Evolutionary conservation across 73 alveolate species (phyloP), one percentile per base, ranked within the genome.

Genomic region (Paramecium biaurelia): DNA sequence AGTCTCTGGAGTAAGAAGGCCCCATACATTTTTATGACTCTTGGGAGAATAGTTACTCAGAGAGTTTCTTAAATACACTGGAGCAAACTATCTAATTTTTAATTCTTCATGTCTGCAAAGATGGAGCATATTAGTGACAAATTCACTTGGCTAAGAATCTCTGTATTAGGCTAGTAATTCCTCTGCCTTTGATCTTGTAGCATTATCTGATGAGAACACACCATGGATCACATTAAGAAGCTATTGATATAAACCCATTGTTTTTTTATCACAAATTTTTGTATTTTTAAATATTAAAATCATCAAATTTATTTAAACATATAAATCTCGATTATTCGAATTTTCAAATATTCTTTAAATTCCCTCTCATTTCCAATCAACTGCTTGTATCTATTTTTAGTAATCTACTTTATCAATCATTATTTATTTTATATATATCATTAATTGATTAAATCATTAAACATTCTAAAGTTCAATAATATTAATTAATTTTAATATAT

Each of bases 21-120:
- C 28, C 98, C 98, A 96, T 24, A 93, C 47, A 85, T 93, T 93
- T 23, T 92, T 93, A 70, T 93, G 86, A 92, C 88, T 85, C 43
- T 86, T 92, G 38, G 92, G 85, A 28, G 94, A 90, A 56, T 87
- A 76, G 9, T 59, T 56, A 28, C 93, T 85, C 23, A 95, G 45
- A 70, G 92, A 90, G 59, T 95, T 95, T 85, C 97, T 90, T 63
- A 95, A 85, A 84, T 92, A 49, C n/a, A 95, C 97, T 23, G 95
- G 96, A 14, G 97, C 86, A 28, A 53, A 72, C 20, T 49, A 89
- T 59, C 92, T 38, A 18, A 38, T 93, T 93, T 26, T 56, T 34
- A 87, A 85, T 43, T 53, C 82, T 86, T 94, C 92, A 84, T 89
- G 85, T 47, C 90, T 45, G n/a, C 95, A 82, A 68, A 95, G 67